Conservation (phyloP, 495 filamentous ascomycete species). For the Astrothelium macrocarpum region DNA sequence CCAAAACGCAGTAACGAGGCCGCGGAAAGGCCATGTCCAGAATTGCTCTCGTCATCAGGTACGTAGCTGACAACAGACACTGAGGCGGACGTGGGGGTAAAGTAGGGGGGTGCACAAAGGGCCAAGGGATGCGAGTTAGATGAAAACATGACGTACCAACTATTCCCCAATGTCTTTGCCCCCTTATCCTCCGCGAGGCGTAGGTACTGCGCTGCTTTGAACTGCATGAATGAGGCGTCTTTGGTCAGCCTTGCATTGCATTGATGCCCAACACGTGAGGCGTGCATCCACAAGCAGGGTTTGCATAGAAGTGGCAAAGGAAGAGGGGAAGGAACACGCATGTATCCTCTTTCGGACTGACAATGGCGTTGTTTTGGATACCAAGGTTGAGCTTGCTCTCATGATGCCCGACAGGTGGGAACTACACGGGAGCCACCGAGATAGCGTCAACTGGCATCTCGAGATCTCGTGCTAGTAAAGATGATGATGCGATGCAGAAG, state of each 20-base stretch:
- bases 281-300: constrained; percentile 3
- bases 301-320: not conserved
- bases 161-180: constrained; percentile 84
- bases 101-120: constrained; percentile 8
- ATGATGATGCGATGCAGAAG: not conserved
- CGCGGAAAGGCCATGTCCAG: not conserved
- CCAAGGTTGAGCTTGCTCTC: not conserved
- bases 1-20: not conserved
- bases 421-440: not conserved
- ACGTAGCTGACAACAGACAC: constrained; percentile 7
- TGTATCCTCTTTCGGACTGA: not conserved
- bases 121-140: constrained; percentile 3
- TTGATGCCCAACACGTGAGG: constrained; percentile 31
- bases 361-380: not conserved
- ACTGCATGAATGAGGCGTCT: constrained; percentile 42
- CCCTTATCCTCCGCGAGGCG: constrained; percentile 84
- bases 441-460: not conserved
- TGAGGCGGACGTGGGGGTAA: constrained; percentile 10
- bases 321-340: not conserved
- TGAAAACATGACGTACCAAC: constrained; percentile 59
- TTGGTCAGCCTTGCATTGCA: constrained; percentile 16
- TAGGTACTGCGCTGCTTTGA: constrained; percentile 82
- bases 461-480: not conserved
- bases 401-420: not conserved
- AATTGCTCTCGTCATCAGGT: not conserved